A percentile compares a stretch with the other conserved stretches of the same genome.
Evolutionary conservation across 495 filamentous ascomycete species (phyloP).

Genomic region (Aspergillus kassunensis): DNA sequence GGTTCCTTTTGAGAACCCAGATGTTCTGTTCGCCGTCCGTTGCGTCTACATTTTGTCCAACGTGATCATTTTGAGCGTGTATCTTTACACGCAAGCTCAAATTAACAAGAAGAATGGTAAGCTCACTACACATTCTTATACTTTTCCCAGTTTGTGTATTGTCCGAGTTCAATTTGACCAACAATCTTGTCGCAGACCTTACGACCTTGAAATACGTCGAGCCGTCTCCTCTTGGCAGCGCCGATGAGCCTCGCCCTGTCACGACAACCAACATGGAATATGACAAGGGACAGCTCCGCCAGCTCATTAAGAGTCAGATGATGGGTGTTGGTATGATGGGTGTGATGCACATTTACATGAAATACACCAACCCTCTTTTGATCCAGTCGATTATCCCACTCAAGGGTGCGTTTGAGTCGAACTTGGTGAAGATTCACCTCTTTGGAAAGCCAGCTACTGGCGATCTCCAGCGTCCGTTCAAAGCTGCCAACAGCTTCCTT

Average conservation of each 20-base stretch:
- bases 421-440: constrained; percentile 91
- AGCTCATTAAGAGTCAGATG: constrained; percentile 77
- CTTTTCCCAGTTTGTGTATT: not conserved
- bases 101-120: constrained; percentile 96
- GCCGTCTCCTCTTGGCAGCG: constrained; percentile 83
- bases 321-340: constrained; percentile 98
- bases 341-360: constrained; percentile 97
- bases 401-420: constrained; percentile 91
- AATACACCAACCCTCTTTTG: constrained; percentile 97
- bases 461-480: constrained; percentile 94
- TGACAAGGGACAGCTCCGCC: constrained; percentile 79
- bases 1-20: constrained; percentile 89
- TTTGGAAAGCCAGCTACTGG: constrained; percentile 86
- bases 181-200: constrained; percentile 57
- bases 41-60: constrained; percentile 83
- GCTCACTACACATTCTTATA: not conserved
- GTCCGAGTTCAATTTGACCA: not conserved
- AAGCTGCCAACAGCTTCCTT: constrained; percentile 79
- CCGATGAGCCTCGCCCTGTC: constrained; percentile 89
- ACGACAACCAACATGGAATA: constrained; percentile 95
- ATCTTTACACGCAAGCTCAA: constrained; percentile 73
- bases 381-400: constrained; percentile 98
- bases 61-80: constrained; percentile 76
- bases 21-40: constrained; percentile 78
- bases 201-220: constrained; percentile 99